Percentiles rank a stretch among this genome's conserved stretches.
Conservation (phyloP, 2,329 filamentous ascomycete species). For the Hypomyces rosellus region DNA sequence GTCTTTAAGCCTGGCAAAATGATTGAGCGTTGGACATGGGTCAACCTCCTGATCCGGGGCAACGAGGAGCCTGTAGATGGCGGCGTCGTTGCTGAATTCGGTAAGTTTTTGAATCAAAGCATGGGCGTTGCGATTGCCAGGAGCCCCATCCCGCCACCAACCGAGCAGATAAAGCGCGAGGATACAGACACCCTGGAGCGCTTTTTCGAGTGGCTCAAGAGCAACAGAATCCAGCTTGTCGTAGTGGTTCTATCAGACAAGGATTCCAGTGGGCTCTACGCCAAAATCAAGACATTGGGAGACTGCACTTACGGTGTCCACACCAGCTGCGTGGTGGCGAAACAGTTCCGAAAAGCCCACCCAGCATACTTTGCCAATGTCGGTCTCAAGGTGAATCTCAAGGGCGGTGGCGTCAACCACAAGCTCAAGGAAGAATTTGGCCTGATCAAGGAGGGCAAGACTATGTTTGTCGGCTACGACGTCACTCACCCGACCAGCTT, state of each 20-base stretch:
- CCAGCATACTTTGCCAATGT: conserved; percentile 60
- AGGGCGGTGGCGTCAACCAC: conserved; percentile 70
- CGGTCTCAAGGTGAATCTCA: conserved; percentile 75
- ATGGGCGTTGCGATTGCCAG: conserved; percentile 35
- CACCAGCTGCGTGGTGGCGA: conserved; percentile 55
- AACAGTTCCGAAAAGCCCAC: conserved; percentile 29
- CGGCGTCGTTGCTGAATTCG: conserved; percentile 27
- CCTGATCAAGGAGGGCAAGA: conserved; percentile 59
- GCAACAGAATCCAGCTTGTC: conserved; percentile 41
- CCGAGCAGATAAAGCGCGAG: conserved; percentile 3
- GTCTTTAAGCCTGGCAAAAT: conserved; percentile 45
- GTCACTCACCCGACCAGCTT: conserved; percentile 78
- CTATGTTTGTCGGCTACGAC: conserved; percentile 84
- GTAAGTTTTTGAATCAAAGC: conserved; percentile 27
- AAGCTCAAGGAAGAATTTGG: conserved; percentile 49
- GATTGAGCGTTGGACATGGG: conserved; percentile 46
- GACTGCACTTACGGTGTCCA: conserved; percentile 63
- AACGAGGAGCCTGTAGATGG: conserved; percentile 11
- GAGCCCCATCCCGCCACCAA: conserved; percentile 11
- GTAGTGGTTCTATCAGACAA: conserved; percentile 53
- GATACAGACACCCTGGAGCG: conserved; percentile 18
- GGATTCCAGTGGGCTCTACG: conserved; percentile 51
- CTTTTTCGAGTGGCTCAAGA: conserved; percentile 26
- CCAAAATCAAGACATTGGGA: conserved; percentile 58
- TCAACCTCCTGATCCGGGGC: conserved; percentile 30